A percentile compares a stretch with the other conserved stretches of the same genome.
Evolutionary conservation across 257 asterid genomes (phyloP).

Genomic region (Nicotiana knightiana): DNA sequence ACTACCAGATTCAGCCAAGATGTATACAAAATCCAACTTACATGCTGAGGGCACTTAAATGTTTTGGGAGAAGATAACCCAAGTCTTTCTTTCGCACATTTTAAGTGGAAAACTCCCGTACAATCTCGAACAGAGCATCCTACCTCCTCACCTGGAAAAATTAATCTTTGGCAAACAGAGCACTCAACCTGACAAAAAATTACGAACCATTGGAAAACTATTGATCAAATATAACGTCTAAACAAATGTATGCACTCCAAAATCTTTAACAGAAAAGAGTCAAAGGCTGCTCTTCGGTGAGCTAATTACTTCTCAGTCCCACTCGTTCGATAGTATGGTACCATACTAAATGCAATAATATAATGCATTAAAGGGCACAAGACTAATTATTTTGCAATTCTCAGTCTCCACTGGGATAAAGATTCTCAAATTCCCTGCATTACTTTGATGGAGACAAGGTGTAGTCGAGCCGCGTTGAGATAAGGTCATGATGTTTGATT

Average conservation of each 20-base stretch:
- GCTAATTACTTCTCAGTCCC: neutral
- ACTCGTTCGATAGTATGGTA: neutral
- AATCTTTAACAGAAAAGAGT: neutral
- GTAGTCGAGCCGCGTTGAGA: neutral
- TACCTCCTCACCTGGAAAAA: slow-evolving; percentile 46
- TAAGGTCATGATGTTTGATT: neutral
- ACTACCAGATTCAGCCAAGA: neutral
- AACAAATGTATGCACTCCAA: neutral
- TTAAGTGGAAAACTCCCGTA: slow-evolving; percentile 47
- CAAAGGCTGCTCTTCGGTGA: neutral
- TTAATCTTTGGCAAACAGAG: slow-evolving; percentile 48
- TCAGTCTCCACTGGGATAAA: neutral
- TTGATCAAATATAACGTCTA: neutral
- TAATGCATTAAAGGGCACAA: neutral
- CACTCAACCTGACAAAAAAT: slow-evolving; percentile 55
- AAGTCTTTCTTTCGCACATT: slow-evolving; percentile 49
- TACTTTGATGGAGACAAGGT: neutral
- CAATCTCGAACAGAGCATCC: slow-evolving; percentile 65
- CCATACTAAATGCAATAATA: neutral
- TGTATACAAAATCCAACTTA: slow-evolving; percentile 29
- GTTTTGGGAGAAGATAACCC: slow-evolving; percentile 49
- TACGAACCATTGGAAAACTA: neutral
- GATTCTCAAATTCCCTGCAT: neutral
- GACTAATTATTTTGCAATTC: neutral
- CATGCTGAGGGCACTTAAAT: slow-evolving; percentile 93